A percentile compares a stretch with the other conserved stretches of the same genome.
Evolutionary conservation across 192 early-diverging fungal species (phyloP).

Genomic region (Chytriomyces sp.): DNA sequence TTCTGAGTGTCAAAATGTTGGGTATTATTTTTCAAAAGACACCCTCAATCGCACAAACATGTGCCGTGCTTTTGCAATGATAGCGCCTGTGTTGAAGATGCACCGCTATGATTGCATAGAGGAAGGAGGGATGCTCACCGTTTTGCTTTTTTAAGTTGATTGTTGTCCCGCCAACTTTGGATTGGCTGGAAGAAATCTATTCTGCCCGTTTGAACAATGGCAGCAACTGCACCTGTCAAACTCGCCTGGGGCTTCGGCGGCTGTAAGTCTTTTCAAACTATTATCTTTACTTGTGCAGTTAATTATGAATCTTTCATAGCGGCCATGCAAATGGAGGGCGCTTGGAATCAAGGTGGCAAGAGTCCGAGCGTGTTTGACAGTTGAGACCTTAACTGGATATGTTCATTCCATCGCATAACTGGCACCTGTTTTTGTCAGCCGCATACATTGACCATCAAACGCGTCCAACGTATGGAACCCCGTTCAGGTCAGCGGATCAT

Average conservation of each 20-base stretch:
- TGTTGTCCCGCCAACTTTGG: no score
- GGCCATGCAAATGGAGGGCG: conserved; percentile 54
- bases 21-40: no score
- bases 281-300: conserved; percentile 1
- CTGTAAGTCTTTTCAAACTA: not conserved
- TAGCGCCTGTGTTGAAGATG: no score
- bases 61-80: no score
- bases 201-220: no score
- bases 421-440: not conserved
- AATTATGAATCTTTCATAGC: conserved; percentile 48
- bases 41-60: no score
- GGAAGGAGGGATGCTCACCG: no score
- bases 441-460: not conserved
- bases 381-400: conserved; percentile 10
- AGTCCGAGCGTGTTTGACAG: conserved; percentile 50
- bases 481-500: conserved; percentile 29
- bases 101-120: no score
- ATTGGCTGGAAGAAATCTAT: no score
- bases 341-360: conserved; percentile 52
- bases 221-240: not conserved
- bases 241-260: conserved; percentile 29
- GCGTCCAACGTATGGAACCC: not conserved
- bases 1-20: no score
- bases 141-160: no score
- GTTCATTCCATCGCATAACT: not conserved